Evolutionary conservation across 2,329 filamentous ascomycete genomes (phyloP), one percentile per base, ranked within the genome.

Genomic region (Sclerotiophoma versabilis): DNA sequence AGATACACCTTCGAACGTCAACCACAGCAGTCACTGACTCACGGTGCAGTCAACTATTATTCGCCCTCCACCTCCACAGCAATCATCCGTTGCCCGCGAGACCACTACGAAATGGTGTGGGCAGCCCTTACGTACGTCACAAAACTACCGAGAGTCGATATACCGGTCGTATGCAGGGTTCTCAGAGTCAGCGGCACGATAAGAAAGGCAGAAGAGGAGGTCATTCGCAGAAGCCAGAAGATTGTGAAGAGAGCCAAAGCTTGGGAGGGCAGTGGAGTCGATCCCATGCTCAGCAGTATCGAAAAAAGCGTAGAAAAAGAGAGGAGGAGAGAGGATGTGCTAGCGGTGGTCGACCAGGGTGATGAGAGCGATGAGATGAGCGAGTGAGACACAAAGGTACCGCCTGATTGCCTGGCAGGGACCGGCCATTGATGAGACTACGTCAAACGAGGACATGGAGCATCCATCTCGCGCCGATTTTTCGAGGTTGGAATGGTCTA

Each of bases 61-160:
- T 96, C 92, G 1, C 82, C 87, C 3, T 90, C 92, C n/a, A 99
- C 95, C 0, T 96, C 91, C 5, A 99, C 93, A 1, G 92, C 93
- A 49, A 99, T 99, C 56, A 81, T 99, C 32, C 86, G 90, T 59
- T 91, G 93, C 60, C 86, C 91, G 3, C 87, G 95, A 52, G 86
- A 87, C 14, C 88, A 96, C 62, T 96, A 93, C 73, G 85, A 91
- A 39, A 84, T 97, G 58, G 87, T 96, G 4, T 99, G 95, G 95
- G 88, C 92, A 0, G 91, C 92, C 0, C 79, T 99, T 47, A 91
- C 91, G 0, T 90, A 92, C 64, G 89, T 95, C 80, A 87, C 87
- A 19, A 82, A 77, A 14, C 78, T 97, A 0, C 91, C 84, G 1
- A 78, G 81, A 80, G 84, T 76, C n/a, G 69, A 85, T 20, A 80